Conservation (phyloP, 2,329 filamentous ascomycete genomes). For the Exophiala aquamarina region DNA sequence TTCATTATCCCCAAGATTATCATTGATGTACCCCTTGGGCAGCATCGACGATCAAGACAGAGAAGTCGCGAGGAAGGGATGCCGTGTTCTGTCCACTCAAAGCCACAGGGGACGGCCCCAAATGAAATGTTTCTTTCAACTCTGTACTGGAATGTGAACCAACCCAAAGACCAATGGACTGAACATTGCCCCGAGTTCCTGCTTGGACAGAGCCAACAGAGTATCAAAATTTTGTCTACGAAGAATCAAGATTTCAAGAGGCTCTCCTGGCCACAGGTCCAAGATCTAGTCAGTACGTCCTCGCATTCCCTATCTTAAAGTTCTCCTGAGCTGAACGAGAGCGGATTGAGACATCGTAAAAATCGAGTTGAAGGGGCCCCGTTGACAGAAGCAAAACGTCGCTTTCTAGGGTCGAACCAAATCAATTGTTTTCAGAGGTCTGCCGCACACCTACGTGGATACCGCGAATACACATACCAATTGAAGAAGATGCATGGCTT, state of each 20-base stretch:
- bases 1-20: too few species aligned
- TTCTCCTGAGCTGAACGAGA: too few species aligned
- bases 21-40: too few species aligned
- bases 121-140: conserved; percentile 27
- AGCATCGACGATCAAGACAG: too few species aligned
- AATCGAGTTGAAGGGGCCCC: too few species aligned
- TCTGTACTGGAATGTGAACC: conserved; percentile 83
- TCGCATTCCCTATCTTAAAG: too few species aligned
- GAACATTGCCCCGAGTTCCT: conserved; percentile 72
- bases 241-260: conserved; percentile 65
- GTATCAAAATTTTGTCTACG: conserved; percentile 67
- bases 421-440: conserved; percentile 75
- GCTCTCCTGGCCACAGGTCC: conserved; percentile 70
- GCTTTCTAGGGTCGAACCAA: conserved; percentile 56
- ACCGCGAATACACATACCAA: conserved; percentile 67
- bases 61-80: conserved; percentile 4
- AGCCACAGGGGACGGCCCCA: conserved; percentile 14
- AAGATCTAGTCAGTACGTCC: conserved; percentile 54
- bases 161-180: conserved; percentile 63
- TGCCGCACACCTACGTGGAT: conserved; percentile 75
- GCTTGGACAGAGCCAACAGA: conserved; percentile 62
- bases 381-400: too few species aligned
- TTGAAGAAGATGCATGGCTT: conserved; percentile 70
- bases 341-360: too few species aligned
- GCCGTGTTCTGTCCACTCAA: conserved; percentile 24